Evolutionary conservation across 73 alveolate species (phyloP).

Genomic region (Effrenium voratum): DNA sequence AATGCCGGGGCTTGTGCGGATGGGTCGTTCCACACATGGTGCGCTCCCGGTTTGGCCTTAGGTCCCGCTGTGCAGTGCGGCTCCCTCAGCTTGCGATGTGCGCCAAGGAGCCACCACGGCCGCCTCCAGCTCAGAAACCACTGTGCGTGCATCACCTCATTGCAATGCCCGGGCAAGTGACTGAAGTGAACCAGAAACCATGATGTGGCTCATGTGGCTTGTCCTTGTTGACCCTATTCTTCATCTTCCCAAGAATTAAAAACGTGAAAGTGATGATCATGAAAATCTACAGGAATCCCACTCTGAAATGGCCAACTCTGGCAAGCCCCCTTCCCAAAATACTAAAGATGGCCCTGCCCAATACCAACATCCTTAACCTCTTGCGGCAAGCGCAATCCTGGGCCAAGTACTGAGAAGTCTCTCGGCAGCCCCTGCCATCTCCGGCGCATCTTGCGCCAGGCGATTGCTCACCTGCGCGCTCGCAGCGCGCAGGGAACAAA

Average conservation of each 20-base stretch:
- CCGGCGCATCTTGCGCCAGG: constrained; percentile 60
- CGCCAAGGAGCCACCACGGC: constrained; percentile 35
- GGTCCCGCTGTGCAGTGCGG: background rate
- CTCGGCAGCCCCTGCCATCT: constrained; percentile 64
- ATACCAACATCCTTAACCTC: too few species aligned
- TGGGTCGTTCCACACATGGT: constrained; percentile 85
- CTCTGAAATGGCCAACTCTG: too few species aligned
- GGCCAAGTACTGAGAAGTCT: constrained; percentile 38
- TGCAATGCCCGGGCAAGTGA: background rate
- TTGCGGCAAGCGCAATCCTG: too few species aligned
- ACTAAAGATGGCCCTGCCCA: too few species aligned
- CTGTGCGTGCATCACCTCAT: constrained; percentile 70
- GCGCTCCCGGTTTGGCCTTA: constrained; percentile 81
- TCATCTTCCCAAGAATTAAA: too few species aligned
- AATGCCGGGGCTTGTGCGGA: background rate
- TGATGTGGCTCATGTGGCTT: too few species aligned
- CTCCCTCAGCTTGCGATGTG: too few species aligned
- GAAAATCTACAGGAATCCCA: background rate
- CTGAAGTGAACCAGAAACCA: too few species aligned
- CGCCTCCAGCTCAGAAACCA: constrained; percentile 66
- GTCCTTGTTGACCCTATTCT: too few species aligned
- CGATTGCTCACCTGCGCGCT: constrained; percentile 90
- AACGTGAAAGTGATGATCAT: background rate
- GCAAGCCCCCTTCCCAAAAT: too few species aligned
- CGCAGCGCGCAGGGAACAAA: too few species aligned